phyloP scores from a whole-genome alignment of 352 stramenopile genomes.

The Phytophthora niederhauseri region DNA sequence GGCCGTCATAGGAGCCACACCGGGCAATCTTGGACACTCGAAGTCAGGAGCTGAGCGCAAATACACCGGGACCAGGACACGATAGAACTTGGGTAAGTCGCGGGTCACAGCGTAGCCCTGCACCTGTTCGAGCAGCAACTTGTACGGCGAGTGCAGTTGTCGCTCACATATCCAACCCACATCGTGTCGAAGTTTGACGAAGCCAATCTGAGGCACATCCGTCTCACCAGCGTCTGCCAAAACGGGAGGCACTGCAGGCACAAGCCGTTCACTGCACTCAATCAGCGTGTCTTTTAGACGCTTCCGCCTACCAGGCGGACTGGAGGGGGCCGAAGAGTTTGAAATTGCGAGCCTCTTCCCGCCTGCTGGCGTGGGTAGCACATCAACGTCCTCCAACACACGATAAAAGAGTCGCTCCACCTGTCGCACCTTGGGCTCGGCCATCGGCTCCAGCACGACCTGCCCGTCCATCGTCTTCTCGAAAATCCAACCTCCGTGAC shows the following conservation, averaged over 20 bases:
- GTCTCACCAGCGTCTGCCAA: slow-evolving; percentile 11
- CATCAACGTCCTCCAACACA: slow-evolving; percentile 69
- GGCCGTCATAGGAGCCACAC: slow-evolving; percentile 62
- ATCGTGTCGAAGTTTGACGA: slow-evolving; percentile 83
- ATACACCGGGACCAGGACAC: slow-evolving; percentile 68
- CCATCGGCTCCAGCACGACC: slow-evolving; percentile 72
- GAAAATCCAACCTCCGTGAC: slow-evolving; percentile 85
- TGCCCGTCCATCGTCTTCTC: slow-evolving; percentile 88
- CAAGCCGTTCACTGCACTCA: slow-evolving; percentile 82
- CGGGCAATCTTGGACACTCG: slow-evolving; percentile 73
- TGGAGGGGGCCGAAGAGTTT: slow-evolving; percentile 26
- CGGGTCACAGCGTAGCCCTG: slow-evolving; percentile 72
- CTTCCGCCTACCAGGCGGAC: slow-evolving; percentile 53
- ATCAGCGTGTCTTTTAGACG: slow-evolving; percentile 72
- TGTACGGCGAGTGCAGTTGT: slow-evolving; percentile 50
- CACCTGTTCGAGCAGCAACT: slow-evolving; percentile 66
- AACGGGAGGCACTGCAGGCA: slow-evolving; percentile 37
- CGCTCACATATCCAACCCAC: slow-evolving; percentile 83
- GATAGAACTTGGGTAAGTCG: slow-evolving; percentile 79
- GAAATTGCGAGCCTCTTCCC: slow-evolving; percentile 10
- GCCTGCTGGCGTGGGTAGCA: slow-evolving; percentile 60
- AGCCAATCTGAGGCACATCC: slow-evolving; percentile 56
- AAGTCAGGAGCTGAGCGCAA: slow-evolving; percentile 78
- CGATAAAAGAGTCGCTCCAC: slow-evolving; percentile 84
- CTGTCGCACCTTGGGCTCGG: slow-evolving; percentile 60